phyloP scores from a whole-genome alignment of 176 grass and related monocot species.

The Musa itinerans region DNA sequence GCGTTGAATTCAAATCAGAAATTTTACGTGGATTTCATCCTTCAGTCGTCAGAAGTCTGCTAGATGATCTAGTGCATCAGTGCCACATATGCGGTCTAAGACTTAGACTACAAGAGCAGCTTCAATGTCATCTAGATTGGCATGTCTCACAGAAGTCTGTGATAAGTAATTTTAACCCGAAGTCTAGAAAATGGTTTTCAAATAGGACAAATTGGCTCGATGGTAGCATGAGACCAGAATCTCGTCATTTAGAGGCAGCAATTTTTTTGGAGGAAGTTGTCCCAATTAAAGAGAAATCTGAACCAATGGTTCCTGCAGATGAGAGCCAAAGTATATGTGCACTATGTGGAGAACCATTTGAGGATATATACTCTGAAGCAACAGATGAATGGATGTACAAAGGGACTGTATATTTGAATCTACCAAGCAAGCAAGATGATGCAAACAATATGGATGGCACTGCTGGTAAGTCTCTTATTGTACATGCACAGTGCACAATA shows the following conservation, averaged over 20 bases:
- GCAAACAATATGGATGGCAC: conserved; percentile 5
- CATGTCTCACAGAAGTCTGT: conserved; percentile 30
- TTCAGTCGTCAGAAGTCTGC: conserved; percentile 54
- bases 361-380: conserved; percentile 62
- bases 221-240: conserved; percentile 31
- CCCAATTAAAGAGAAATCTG: conserved; percentile 37
- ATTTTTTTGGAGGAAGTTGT: conserved; percentile 37
- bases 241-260: conserved; percentile 13
- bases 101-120: conserved; percentile 50
- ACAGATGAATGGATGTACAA: conserved; percentile 82
- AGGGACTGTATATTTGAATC: conserved; percentile 55
- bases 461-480: conserved; percentile 9
- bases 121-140: conserved; percentile 42
- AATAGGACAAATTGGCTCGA: conserved; percentile 25
- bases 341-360: conserved; percentile 79
- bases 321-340: conserved; percentile 80
- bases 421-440: conserved; percentile 23
- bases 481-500: conserved; percentile 26
- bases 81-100: conserved; percentile 69
- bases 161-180: conserved; percentile 22
- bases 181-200: conserved; percentile 71
- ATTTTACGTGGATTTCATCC: conserved; percentile 60
- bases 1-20: conserved; percentile 66
- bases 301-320: conserved; percentile 75
- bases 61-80: conserved; percentile 55